Evolutionary conservation across 371 early-diverging fungal genomes (phyloP), one percentile per base, ranked within the genome.

Genomic region (Coemansia sp.): DNA sequence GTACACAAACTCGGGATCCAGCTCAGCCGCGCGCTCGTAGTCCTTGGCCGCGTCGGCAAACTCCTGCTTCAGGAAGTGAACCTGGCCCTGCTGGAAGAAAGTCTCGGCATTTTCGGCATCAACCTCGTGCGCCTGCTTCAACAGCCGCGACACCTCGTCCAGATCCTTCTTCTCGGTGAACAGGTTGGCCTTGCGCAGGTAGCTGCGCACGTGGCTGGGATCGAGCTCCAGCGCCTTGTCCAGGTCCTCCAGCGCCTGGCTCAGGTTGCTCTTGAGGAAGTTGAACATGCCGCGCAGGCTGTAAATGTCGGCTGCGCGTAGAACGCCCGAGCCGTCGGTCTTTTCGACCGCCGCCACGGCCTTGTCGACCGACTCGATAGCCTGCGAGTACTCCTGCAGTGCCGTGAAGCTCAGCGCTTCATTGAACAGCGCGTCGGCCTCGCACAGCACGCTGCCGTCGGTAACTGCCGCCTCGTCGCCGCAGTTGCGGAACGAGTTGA

Each of bases 241-340:
- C 56, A 97, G 84, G 64, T 87, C 89, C 7, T 67, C 78, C 32
- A 90, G 70, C 12, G 98, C 92, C 61, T 75, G 80, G 54, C 84
- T 79, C 46, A 92, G 85, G 63, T 90, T 86, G 55, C 95, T 96
- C 81, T 81, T 86, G 81, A 97, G 83, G 81, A 94, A 95, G 39
- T 80, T 69, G 77, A 94, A 93, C 33, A 95, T 93, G 58, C 93
- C 96, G 56, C 86, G 82, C 78, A 94, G 79, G 75, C 93, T 94
- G 69, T 86, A 82, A 32, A 91, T 92, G 55, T 89, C 81, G 37
- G 86, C 81, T n/a, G 79, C 79, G 40, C 69, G 79, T 39, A 77
- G 70, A 16, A 77, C 66, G 24, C 86, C 90, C 47, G 83, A 71
- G 31, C 83, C 79, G 36, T 64, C 75, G 4, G 76, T 72, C 58